Percentiles rank a stretch among this genome's conserved stretches.
phyloP scores from a whole-genome alignment of 176 grass and related monocot genomes.

The Eragrostis nindensis region DNA sequence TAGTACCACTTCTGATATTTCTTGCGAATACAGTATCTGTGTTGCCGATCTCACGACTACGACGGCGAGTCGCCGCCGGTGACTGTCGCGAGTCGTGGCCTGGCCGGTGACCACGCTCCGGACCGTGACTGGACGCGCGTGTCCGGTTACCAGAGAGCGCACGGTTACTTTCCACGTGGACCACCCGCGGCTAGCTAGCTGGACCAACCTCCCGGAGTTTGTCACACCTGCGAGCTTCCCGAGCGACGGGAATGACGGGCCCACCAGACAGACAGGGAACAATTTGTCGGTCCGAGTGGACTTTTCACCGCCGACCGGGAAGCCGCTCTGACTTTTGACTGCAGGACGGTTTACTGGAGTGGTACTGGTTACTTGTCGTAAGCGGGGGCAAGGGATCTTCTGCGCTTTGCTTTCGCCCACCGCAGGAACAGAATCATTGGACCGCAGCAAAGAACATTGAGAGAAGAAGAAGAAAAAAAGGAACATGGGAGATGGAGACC shows the following conservation, averaged over 20 bases:
- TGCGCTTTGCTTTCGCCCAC: neutral
- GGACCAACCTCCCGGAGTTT: neutral
- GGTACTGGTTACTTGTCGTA: neutral
- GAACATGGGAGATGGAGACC: neutral
- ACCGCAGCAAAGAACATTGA: constrained; percentile 7
- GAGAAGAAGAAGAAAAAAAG: neutral
- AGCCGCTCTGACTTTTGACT: constrained; percentile 16
- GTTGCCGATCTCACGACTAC: neutral
- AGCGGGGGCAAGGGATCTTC: constrained; percentile 23
- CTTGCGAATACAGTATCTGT: neutral
- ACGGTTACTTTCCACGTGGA: constrained; percentile 1
- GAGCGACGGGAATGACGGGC: neutral
- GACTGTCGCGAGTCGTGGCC: neutral
- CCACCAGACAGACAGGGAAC: neutral
- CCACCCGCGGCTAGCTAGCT: neutral
- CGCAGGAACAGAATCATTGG: constrained; percentile 3
- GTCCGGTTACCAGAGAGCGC: neutral
- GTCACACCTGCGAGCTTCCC: neutral
- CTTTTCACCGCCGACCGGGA: neutral
- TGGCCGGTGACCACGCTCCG: neutral
- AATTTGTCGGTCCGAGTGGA: constrained; percentile 5
- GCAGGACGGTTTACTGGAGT: constrained; percentile 1
- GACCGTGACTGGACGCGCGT: neutral
- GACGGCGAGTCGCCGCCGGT: neutral
- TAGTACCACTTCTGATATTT: too few species aligned